These are phyloP conservation scores for Nymphaea thermarum DNA, from an alignment of 164 flowering plant genomes.

Conservation along the genomic window DNA sequence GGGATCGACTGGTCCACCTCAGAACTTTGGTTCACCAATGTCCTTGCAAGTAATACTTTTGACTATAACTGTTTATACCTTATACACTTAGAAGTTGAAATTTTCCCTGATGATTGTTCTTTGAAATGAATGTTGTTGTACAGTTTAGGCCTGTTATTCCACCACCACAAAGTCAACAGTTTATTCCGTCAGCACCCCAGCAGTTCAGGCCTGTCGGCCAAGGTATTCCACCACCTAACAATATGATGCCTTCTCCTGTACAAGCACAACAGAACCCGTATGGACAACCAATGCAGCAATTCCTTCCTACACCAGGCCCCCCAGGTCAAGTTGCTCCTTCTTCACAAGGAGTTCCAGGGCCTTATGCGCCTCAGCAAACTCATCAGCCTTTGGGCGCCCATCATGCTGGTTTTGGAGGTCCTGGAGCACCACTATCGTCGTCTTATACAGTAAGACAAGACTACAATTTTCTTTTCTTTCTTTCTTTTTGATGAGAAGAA, in stretches of 20 bases:
- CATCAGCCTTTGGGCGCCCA: slow-evolving; percentile 26
- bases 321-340: slow-evolving; percentile 45
- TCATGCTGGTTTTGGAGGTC: slow-evolving; percentile 37
- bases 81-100: background rate
- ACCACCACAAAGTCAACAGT: slow-evolving; percentile 54
- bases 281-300: slow-evolving; percentile 67
- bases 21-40: slow-evolving; percentile 40
- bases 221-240: slow-evolving; percentile 25
- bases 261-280: slow-evolving; percentile 54
- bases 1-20: slow-evolving; percentile 45
- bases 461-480: background rate
- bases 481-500: background rate
- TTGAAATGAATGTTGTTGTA: background rate
- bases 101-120: background rate
- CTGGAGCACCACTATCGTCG: slow-evolving; percentile 49
- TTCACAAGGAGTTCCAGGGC: slow-evolving; percentile 42
- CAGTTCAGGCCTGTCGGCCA: slow-evolving; percentile 62
- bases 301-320: slow-evolving; percentile 46
- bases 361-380: slow-evolving; percentile 37
- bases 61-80: background rate
- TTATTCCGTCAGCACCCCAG: slow-evolving; percentile 33
- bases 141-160: slow-evolving; percentile 70
- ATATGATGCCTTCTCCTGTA: slow-evolving; percentile 29
- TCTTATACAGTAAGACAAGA: slow-evolving; percentile 52
- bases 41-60: slow-evolving; percentile 38